These are phyloP conservation scores for Stentor coeruleus DNA, from an alignment of 73 alveolate species.

Conservation along the genomic window DNA sequence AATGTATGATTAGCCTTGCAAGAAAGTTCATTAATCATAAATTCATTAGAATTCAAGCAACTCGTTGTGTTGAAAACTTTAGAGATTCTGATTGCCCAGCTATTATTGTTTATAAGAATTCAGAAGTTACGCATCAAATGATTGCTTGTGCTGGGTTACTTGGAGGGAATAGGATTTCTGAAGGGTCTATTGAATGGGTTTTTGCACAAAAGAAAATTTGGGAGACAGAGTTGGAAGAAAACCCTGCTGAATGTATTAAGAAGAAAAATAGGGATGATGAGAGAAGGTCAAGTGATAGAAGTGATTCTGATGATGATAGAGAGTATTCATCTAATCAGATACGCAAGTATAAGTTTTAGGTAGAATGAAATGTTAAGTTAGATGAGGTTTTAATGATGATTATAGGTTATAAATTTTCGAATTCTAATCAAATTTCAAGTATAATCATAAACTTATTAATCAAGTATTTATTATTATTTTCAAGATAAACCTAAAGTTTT, in stretches of 20 bases:
- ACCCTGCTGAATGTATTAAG: conserved; percentile 53
- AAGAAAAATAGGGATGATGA: conserved; percentile 54
- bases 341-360: too few relatives aligned
- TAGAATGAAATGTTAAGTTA: too few relatives aligned
- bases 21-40: conserved; percentile 59
- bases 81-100: conserved; percentile 80
- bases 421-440: too few relatives aligned
- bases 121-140: conserved; percentile 63
- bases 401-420: too few relatives aligned
- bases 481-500: not conserved
- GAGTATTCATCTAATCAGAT: not conserved
- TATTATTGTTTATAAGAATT: conserved; percentile 67
- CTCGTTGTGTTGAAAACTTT: conserved; percentile 70
- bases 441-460: not conserved
- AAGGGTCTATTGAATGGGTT: conserved; percentile 71
- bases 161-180: conserved; percentile 69
- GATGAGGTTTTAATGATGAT: too few relatives aligned
- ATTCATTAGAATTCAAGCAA: conserved; percentile 74
- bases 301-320: conserved; percentile 66
- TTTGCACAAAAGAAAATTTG: conserved; percentile 57
- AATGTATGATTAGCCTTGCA: conserved; percentile 59
- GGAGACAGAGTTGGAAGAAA: conserved; percentile 67
- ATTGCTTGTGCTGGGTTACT: conserved; percentile 69
- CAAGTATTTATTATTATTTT: too few relatives aligned
- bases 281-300: conserved; percentile 48